A percentile compares a stretch with the other conserved stretches of the same genome.
Evolutionary conservation across 257 asterid genomes (phyloP).

Genomic region (Capsicum pubescens): DNA sequence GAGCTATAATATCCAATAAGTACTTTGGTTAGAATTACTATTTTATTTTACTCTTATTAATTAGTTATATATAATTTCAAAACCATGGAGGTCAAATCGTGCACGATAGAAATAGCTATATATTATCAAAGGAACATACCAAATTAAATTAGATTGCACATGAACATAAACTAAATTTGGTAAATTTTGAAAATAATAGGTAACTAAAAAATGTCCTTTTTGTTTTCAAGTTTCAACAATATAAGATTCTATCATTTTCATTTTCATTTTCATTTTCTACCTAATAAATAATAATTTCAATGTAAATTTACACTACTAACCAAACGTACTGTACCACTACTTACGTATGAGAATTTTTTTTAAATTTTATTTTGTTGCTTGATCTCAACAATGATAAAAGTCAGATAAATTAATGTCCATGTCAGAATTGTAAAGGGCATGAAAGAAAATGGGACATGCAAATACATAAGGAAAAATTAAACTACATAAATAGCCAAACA

Average conservation of each 20-base stretch:
- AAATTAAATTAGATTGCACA: background rate
- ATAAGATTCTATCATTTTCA: background rate
- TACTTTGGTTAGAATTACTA: background rate
- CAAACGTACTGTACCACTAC: background rate
- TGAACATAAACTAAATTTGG: background rate
- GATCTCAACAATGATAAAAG: too few relatives aligned
- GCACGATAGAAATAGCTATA: background rate
- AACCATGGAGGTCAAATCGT: background rate
- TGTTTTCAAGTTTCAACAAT: background rate
- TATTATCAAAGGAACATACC: background rate
- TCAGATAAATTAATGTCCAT: too few relatives aligned
- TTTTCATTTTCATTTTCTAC: constrained; percentile 1
- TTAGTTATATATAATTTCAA: background rate
- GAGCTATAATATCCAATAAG: background rate
- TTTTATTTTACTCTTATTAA: background rate
- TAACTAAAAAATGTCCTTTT: background rate
- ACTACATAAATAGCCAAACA: too few relatives aligned
- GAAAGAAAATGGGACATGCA: too few relatives aligned
- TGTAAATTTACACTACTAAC: background rate
- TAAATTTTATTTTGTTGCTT: too few relatives aligned
- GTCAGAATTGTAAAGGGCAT: too few relatives aligned
- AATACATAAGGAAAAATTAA: too few relatives aligned
- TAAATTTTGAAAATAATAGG: background rate
- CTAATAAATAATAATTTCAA: background rate
- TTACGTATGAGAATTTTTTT: background rate